Evolutionary conservation across 2,329 filamentous ascomycete genomes (phyloP).

Genomic region (Diaporthe ilicicola): DNA sequence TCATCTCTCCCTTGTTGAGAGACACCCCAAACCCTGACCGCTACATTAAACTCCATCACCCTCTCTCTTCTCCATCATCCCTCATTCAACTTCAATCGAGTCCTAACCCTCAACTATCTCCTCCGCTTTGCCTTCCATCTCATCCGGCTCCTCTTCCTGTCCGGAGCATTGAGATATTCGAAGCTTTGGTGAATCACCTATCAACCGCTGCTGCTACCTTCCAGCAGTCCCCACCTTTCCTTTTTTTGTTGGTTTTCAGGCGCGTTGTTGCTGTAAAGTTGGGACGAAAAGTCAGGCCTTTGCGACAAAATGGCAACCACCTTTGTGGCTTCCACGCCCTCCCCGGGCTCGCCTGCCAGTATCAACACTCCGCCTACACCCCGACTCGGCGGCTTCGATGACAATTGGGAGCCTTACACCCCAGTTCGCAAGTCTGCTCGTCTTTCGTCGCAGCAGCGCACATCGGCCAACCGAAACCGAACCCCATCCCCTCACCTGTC

Average conservation of each 20-base stretch:
- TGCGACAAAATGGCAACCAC: conserved; percentile 23
- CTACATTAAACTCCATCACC: conserved; percentile 35
- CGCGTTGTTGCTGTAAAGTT: no score
- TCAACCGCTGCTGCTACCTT: background rate
- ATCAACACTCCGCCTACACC: conserved; percentile 76
- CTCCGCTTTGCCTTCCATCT: background rate
- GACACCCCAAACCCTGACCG: conserved; percentile 26
- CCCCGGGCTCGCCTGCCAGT: conserved; percentile 57
- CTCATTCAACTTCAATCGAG: background rate
- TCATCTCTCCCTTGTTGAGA: background rate
- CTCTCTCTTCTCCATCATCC: conserved; percentile 31
- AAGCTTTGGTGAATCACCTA: background rate
- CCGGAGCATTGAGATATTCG: background rate
- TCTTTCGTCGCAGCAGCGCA: conserved; percentile 61
- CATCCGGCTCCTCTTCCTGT: background rate
- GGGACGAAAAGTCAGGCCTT: background rate
- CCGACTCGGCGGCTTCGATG: conserved; percentile 72
- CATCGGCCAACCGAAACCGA: conserved; percentile 59
- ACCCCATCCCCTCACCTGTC: conserved; percentile 62
- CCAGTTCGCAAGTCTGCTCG: conserved; percentile 72
- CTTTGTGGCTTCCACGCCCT: conserved; percentile 62
- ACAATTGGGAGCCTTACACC: conserved; percentile 77
- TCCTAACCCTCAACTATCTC: conserved; percentile 19
- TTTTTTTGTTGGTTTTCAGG: background rate
- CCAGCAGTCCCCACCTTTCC: background rate